Base-by-base conservation (phyloP, 306 rosid genomes). In the Pachyrhizus erosus region DNA sequence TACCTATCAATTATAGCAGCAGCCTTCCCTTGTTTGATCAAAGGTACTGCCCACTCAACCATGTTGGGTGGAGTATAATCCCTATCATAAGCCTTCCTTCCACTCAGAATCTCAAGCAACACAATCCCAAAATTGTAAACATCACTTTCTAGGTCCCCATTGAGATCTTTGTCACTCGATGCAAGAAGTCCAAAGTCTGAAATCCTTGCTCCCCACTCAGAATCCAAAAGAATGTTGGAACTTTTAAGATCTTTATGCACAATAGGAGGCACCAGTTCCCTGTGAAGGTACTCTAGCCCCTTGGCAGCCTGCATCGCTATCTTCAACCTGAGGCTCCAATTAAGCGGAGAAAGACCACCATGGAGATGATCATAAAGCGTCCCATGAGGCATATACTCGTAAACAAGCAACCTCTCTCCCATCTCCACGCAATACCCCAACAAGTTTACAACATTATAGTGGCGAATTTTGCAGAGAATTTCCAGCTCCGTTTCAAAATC, bases 341-440 rank as follows among this genome's bases (percentile, higher is more conserved):
- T 90, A 26, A 93, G 91, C 9, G 97, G 93, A 66, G 97, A 92
- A 80, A 96, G 91, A 3, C 99, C 99, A 42, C 99, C 94, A 3
- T 96, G 99, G 57, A 96, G 93, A 70, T 92, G 99, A 40, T 96
- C 96, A 29, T 85, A 86, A 48, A 96, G 99, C 8, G 99, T 96
- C 12, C 98, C 98, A 24, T 90, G 94, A 42, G 97, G 93, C 98
- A 96, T 96, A 39, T 87, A 96, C 86, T 96, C 98, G 23, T 93
- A 93, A 37, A 93, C 96, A 3, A 96, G 97, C 72, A 96, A 80
- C 83, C 99, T 91, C 82, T 96, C 99, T 0, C 99, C 99, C 99
- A 96, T 96, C 84, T 96, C 99, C 3, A 94, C 91, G 52, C 96
- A 93, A 60, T 96, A 96, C 29, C 99, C 99, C 43, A 96, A 77